Evolutionary conservation across 1,139 yeast genomes (phyloP).

Genomic region (Yamadazyma membranifaciens): DNA sequence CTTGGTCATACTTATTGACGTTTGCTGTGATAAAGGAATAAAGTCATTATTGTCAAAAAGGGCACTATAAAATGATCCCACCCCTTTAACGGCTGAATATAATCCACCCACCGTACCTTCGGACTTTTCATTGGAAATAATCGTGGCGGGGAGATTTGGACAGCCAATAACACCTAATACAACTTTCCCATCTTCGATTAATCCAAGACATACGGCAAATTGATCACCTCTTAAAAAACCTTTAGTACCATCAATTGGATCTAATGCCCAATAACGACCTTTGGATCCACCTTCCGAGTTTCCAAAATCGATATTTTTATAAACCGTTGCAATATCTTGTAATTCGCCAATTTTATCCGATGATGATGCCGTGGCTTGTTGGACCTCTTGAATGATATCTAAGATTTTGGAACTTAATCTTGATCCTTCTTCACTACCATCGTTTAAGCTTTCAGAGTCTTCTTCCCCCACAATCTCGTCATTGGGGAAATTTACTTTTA

Average conservation of each 20-base stretch:
- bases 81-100: conserved; percentile 71
- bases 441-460: conserved; percentile 65
- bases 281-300: conserved; percentile 69
- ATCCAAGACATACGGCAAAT: conserved; percentile 91
- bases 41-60: conserved; percentile 31
- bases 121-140: conserved; percentile 36
- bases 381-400: conserved; percentile 47
- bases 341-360: conserved; percentile 40
- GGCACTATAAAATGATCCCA: conserved; percentile 67
- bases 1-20: conserved; percentile 43
- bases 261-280: conserved; percentile 95
- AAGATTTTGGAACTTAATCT: conserved; percentile 45
- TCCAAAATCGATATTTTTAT: conserved; percentile 74
- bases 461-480: conserved; percentile 96
- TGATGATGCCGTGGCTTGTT: conserved; percentile 27
- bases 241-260: conserved; percentile 97
- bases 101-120: conserved; percentile 58
- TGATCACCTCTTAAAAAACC: conserved; percentile 96
- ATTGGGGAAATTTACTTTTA: conserved; percentile 71
- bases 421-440: conserved; percentile 36
- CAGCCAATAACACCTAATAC: conserved; percentile 94
- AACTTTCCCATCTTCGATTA: conserved; percentile 81
- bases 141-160: conserved; percentile 73
- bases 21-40: conserved; percentile 37
- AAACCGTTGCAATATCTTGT: conserved; percentile 47